Evolutionary conservation across 768 basidiomycete genomes (phyloP), one percentile per base, ranked within the genome.

Genomic region (Kwoniella sp.): DNA sequence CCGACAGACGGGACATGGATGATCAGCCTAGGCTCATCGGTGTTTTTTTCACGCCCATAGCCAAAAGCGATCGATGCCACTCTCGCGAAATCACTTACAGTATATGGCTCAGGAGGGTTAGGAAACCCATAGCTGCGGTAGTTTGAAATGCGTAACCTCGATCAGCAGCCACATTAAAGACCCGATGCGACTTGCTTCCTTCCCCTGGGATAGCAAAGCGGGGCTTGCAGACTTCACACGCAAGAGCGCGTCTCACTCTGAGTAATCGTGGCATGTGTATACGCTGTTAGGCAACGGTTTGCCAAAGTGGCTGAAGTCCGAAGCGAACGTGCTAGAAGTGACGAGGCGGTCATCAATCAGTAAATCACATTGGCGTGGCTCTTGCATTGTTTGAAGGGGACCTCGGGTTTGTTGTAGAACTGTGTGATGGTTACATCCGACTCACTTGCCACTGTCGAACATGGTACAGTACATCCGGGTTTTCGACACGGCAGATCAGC

Each of bases 231-330:
- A 41, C 17, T 30, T 4, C 0, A 70, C n/a, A n/a, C n/a, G n/a
- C n/a, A n/a, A n/a, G n/a, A n/a, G n/a, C n/a, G n/a, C n/a, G n/a
- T n/a, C 69, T 41, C 45, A 76, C 67, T 48, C 68, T 13, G 86
- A 85, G 77, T 90, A 90, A 78, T 91, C 90, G 74, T 91, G 90
- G 69, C 90, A 89, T 47, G 89, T 85, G 77, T 89, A 91, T 13
- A 86, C 89, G 8, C 86, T 86, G 74, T 91, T 92, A 2, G 84
- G 83, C 86, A 89, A 83, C 74, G 87, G 84, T 23, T 86, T 87
- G 71, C 89, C 71, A 58, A 79, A 81, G 41, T 66, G 63, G 11
- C 61, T 68, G 37, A 77, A 74, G 66, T 79, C 80, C 28, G 73
- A 71, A 13, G 90, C 90, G 76, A 89, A 92, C 54, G 90, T 91